Percentiles rank a stretch among this genome's conserved stretches.
Evolutionary conservation across 1,284 basidiomycete species (phyloP).

Genomic region (Uromyces viciae-fabae): DNA sequence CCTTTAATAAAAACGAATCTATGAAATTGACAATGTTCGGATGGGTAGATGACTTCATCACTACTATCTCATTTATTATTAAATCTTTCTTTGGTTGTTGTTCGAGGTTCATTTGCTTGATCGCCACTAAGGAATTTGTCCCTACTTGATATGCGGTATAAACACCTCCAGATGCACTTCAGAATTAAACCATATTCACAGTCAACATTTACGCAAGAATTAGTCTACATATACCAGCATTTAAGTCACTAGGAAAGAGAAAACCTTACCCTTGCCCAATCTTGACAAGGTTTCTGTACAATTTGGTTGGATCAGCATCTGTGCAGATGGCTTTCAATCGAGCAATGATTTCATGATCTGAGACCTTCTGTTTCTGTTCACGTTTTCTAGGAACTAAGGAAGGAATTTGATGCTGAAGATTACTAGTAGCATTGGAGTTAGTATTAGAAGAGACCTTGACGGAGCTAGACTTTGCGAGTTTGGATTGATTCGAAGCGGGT

Average conservation of each 20-base stretch:
- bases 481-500: conserved; percentile 30
- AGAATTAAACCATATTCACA: too few relatives aligned
- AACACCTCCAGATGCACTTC: conserved; percentile 89
- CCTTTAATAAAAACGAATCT: conserved; percentile 94
- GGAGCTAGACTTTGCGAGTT: conserved; percentile 48
- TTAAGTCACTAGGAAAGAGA: not conserved
- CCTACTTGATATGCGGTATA: conserved; percentile 97
- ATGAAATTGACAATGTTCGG: conserved; percentile 99
- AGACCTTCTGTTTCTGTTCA: conserved; percentile 59
- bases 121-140: conserved; percentile 87
- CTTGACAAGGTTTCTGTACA: conserved; percentile 89
- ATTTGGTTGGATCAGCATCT: conserved; percentile 88
- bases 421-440: conserved; percentile 61
- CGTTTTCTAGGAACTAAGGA: conserved; percentile 50
- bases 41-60: conserved; percentile 93
- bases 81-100: conserved; percentile 99
- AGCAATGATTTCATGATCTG: conserved; percentile 77
- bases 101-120: conserved; percentile 99
- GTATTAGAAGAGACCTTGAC: conserved; percentile 53
- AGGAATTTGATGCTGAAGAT: conserved; percentile 47
- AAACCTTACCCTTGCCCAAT: conserved; percentile 84
- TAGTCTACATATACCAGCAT: conserved; percentile 45
- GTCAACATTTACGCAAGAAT: conserved; percentile 26
- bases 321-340: conserved; percentile 91
- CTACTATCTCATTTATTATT: conserved; percentile 99